phyloP scores from a whole-genome alignment of 768 basidiomycete species.

The Agrocybe praecox region DNA sequence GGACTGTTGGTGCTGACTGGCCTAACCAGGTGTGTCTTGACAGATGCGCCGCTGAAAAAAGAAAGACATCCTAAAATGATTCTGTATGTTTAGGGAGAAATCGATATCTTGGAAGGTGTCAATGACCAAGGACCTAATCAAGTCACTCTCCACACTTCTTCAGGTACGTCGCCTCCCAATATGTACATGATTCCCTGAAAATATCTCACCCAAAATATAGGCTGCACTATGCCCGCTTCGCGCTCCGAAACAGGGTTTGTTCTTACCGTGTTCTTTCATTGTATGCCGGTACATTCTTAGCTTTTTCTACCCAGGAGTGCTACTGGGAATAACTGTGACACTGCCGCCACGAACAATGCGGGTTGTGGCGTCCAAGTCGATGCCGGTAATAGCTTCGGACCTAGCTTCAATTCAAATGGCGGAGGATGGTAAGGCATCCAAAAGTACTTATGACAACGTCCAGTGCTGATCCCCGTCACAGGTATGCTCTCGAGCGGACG shows the following conservation, averaged over 20 bases:
- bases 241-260: slow-evolving; percentile 49
- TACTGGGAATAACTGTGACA: slow-evolving; percentile 49
- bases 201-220: slow-evolving; percentile 20
- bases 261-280: not conserved
- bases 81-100: slow-evolving; percentile 36
- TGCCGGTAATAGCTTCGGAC: slow-evolving; percentile 53
- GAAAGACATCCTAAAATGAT: not conserved
- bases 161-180: slow-evolving; percentile 32
- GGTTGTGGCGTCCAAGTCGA: slow-evolving; percentile 56
- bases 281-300: not conserved
- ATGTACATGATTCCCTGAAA: not conserved
- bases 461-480: slow-evolving; percentile 18
- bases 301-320: slow-evolving; percentile 30
- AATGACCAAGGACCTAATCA: slow-evolving; percentile 56
- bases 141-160: slow-evolving; percentile 45
- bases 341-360: slow-evolving; percentile 46
- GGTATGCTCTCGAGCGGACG: slow-evolving; percentile 69
- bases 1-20: slow-evolving; percentile 35
- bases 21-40: slow-evolving; percentile 28
- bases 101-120: slow-evolving; percentile 60
- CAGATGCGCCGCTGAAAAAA: not conserved
- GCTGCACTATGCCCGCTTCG: slow-evolving; percentile 54
- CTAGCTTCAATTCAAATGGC: slow-evolving; percentile 57
- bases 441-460: not conserved
- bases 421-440: slow-evolving; percentile 56